Evolutionary conservation across 257 asterid genomes (phyloP).

Genomic region (Eustoma russellianum): DNA sequence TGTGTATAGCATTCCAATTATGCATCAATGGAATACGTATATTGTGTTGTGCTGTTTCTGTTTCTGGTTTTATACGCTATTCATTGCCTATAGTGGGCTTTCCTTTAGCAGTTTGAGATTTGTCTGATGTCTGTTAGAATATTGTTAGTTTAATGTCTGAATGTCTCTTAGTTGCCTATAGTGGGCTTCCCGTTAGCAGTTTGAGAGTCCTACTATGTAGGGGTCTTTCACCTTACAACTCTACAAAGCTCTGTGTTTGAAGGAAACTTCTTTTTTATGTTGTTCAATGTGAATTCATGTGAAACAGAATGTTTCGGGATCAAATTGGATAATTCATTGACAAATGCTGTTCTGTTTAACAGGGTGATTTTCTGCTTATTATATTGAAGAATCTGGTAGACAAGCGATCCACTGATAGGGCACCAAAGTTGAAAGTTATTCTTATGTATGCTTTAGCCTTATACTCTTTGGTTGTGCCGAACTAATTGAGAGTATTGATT

Average conservation of each 20-base stretch:
- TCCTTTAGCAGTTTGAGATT: too few relatives aligned
- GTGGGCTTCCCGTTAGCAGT: background rate
- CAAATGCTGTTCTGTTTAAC: conserved; percentile 30
- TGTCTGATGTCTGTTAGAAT: too few relatives aligned
- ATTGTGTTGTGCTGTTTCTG: too few relatives aligned
- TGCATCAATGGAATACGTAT: too few relatives aligned
- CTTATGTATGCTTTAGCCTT: conserved; percentile 62
- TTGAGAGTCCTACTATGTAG: background rate
- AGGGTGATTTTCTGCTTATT: conserved; percentile 98
- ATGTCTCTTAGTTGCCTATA: background rate
- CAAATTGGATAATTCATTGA: conserved; percentile 16
- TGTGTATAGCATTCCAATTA: background rate
- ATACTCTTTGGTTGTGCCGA: conserved; percentile 15
- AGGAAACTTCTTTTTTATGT: background rate
- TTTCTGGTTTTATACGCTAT: too few relatives aligned
- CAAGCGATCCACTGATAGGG: conserved; percentile 49
- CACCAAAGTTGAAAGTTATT: conserved; percentile 69
- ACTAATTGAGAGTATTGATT: conserved; percentile 8
- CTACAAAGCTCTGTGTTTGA: background rate
- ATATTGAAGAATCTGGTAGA: conserved; percentile 78
- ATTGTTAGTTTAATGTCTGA: background rate
- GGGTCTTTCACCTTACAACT: background rate
- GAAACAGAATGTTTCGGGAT: conserved; percentile 1
- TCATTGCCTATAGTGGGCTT: too few relatives aligned
- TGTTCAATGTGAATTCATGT: background rate